phyloP scores from a whole-genome alignment of 1,284 basidiomycete species.

The Athelia sp. region DNA sequence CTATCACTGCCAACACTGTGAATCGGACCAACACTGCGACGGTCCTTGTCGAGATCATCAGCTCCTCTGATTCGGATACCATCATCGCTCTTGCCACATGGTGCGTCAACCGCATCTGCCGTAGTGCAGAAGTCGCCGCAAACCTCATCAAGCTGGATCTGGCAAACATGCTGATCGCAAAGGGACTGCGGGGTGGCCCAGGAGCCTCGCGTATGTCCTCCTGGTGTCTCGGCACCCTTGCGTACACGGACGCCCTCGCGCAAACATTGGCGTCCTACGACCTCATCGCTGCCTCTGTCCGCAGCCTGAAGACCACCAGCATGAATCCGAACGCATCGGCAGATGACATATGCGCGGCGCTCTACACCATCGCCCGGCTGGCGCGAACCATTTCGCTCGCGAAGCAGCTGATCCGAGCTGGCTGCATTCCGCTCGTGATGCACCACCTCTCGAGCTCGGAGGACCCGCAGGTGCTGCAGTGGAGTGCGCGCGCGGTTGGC shows the following conservation, averaged over 20 bases:
- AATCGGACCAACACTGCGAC: constrained; percentile 14
- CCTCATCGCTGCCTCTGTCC: constrained; percentile 10
- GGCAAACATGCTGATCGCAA: constrained; percentile 12
- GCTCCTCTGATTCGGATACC: constrained; percentile 14
- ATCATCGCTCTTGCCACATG: constrained; percentile 16
- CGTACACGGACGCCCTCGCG: constrained; percentile 18
- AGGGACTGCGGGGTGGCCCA: constrained; percentile 11
- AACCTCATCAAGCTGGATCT: constrained; percentile 19
- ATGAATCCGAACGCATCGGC: constrained; percentile 10
- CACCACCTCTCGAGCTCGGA: constrained; percentile 13
- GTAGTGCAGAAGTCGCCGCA: constrained; percentile 17
- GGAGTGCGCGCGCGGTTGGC: constrained; percentile 18
- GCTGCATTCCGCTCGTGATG: constrained; percentile 14
- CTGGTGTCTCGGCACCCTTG: constrained; percentile 18
- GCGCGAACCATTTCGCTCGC: constrained; percentile 21
- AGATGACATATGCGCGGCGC: constrained; percentile 10
- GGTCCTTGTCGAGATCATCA: constrained; percentile 18
- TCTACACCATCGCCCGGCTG: constrained; percentile 19
- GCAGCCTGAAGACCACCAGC: constrained; percentile 11
- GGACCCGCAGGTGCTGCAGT: constrained; percentile 17
- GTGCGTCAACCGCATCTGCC: constrained; percentile 19
- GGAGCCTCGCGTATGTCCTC: constrained; percentile 13
- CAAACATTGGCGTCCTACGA: constrained; percentile 14
- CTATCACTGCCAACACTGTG: constrained; percentile 19
- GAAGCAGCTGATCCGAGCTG: constrained; percentile 16